Evolutionary conservation across 768 basidiomycete genomes (phyloP).

Genomic region (Daedaleopsis nitida): DNA sequence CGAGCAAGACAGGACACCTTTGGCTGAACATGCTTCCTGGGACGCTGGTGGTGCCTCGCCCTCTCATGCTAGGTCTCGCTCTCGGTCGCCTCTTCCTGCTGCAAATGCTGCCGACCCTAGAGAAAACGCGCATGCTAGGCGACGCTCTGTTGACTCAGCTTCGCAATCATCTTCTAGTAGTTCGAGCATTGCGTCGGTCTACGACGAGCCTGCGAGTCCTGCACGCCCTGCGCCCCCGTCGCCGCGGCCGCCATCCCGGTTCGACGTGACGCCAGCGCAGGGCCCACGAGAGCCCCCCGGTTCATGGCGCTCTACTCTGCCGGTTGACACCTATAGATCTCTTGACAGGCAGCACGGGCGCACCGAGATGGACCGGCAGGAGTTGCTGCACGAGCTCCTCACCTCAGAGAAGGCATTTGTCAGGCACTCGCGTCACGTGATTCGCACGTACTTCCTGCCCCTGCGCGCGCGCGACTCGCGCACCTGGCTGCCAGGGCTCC

Average conservation of each 20-base stretch:
- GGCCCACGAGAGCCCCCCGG: neutral
- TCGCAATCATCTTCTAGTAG: constrained; percentile 6
- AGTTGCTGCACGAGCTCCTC: constrained; percentile 66
- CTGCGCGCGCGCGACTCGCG: constrained; percentile 71
- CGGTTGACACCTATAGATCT: constrained; percentile 34
- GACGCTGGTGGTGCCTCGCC: neutral
- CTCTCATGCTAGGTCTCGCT: neutral
- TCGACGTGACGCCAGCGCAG: neutral
- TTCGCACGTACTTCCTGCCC: constrained; percentile 76
- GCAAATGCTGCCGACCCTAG: neutral
- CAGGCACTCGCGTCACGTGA: constrained; percentile 60
- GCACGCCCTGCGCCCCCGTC: neutral
- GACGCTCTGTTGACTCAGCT: constrained; percentile 7
- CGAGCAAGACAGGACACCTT: constrained; percentile 6
- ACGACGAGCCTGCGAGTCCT: constrained; percentile 12
- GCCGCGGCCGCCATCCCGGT: neutral
- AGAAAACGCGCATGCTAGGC: neutral
- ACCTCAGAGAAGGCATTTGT: constrained; percentile 73
- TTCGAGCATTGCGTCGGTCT: constrained; percentile 20
- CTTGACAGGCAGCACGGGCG: constrained; percentile 45
- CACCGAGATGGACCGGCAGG: constrained; percentile 62
- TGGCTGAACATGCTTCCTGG: constrained; percentile 1
- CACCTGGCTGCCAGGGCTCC: constrained; percentile 82
- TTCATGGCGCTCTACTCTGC: constrained; percentile 30
- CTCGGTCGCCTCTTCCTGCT: neutral